Evolutionary conservation across 2,329 filamentous ascomycete species (phyloP).

Genomic region (Arthrobotrys sphaeroides): DNA sequence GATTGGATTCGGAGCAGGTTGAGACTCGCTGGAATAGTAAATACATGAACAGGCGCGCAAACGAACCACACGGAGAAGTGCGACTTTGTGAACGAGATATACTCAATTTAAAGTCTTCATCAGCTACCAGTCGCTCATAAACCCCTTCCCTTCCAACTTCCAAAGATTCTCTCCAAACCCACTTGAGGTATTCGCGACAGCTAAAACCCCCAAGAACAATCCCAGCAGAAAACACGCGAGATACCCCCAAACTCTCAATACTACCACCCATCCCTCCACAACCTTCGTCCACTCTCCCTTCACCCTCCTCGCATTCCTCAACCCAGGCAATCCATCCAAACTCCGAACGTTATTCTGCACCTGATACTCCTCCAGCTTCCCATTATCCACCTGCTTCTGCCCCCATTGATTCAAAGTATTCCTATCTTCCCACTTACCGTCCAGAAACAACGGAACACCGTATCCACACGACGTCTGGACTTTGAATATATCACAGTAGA

Average conservation of each 20-base stretch:
- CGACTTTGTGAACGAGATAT: no score
- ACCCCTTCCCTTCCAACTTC: conserved; percentile 31
- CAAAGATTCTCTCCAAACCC: conserved; percentile 1
- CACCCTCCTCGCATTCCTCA: conserved; percentile 67
- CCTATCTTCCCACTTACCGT: conserved; percentile 65
- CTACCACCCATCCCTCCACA: conserved; percentile 19
- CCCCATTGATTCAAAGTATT: conserved; percentile 68
- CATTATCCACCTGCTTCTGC: conserved; percentile 64
- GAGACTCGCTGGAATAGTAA: no score
- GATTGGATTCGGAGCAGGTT: no score
- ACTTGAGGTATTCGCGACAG: background rate
- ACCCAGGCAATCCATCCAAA: conserved; percentile 70
- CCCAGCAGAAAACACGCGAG: conserved; percentile 28
- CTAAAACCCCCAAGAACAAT: conserved; percentile 26
- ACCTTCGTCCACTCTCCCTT: conserved; percentile 63
- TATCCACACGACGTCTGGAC: conserved; percentile 75
- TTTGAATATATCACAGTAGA: conserved; percentile 71
- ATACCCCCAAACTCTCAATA: conserved; percentile 34
- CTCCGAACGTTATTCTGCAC: conserved; percentile 67
- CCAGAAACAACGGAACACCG: conserved; percentile 66
- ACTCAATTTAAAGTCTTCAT: background rate
- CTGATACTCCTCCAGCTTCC: conserved; percentile 68
- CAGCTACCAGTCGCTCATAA: conserved; percentile 32
- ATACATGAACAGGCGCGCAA: background rate
- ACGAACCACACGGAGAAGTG: background rate